phyloP scores from a whole-genome alignment of 2,329 filamentous ascomycete genomes.

The Arthrinium phaeospermum region DNA sequence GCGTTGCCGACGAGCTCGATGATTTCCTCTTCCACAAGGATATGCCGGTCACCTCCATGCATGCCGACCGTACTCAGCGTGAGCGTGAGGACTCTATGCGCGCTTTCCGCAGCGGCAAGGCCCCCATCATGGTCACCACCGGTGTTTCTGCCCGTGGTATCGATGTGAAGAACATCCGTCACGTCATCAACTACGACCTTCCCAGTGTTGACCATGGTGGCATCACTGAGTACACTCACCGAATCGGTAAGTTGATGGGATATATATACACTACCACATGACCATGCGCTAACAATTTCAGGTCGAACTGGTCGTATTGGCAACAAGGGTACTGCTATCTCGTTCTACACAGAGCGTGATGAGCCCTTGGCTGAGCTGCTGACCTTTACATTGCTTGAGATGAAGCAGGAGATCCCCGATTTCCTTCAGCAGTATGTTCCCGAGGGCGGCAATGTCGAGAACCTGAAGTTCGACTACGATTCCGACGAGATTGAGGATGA shows the following conservation, averaged over 20 bases:
- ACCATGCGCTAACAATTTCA: conserved; percentile 40
- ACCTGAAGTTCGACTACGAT: conserved; percentile 61
- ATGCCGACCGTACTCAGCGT: conserved; percentile 82
- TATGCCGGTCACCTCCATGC: conserved; percentile 86
- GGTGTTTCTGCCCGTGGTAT: conserved; percentile 87
- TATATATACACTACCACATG: not conserved
- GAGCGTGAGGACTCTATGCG: conserved; percentile 94
- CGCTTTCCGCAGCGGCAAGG: conserved; percentile 75
- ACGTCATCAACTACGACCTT: conserved; percentile 93
- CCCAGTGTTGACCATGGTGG: conserved; percentile 78
- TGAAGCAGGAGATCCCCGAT: conserved; percentile 77
- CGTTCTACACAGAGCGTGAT: conserved; percentile 84
- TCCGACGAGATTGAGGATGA: conserved; percentile 54
- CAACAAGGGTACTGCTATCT: conserved; percentile 82
- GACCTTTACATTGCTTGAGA: conserved; percentile 83
- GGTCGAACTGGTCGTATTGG: conserved; percentile 94
- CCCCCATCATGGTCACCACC: conserved; percentile 84
- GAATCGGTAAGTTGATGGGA: conserved; percentile 71
- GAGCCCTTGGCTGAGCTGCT: conserved; percentile 74
- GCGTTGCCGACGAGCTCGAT: conserved; percentile 80
- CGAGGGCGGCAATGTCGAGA: conserved; percentile 48
- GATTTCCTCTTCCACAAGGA: conserved; percentile 83
- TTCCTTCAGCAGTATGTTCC: conserved; percentile 74
- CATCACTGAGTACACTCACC: conserved; percentile 91
- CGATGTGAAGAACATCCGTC: conserved; percentile 84